Base-by-base conservation (phyloP, 2,329 filamentous ascomycete species). In the Zymoseptoria tritici region DNA sequence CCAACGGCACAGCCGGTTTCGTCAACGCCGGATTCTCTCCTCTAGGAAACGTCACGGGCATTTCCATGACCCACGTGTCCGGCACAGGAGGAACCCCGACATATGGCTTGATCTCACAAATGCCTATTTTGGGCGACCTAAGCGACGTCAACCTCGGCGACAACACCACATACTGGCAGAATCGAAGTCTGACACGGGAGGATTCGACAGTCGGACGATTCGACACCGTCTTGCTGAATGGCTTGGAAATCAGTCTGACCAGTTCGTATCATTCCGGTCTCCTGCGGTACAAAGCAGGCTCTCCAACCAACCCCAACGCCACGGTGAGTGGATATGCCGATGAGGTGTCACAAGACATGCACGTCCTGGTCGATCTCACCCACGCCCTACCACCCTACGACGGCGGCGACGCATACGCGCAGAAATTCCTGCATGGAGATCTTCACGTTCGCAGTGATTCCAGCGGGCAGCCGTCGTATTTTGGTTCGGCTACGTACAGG, bases 311-410 rank as follows among this genome's bases (percentile, higher is more conserved):
- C 7, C 29, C 16, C 49, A 58, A 52, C 50, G 42, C 13, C 19
- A 59, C 29, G 50, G 52, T n/a, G 7, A 46, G 20, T 26, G 19
- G 19, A 7, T 52, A 9, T 21, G 20, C 20, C 9, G 50, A 21
- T 21, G 11, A 21, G 11, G 50, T 20, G 13, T 24, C 50, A 9
- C 29, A 73, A 2, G 73, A 74, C 4, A 75, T 73, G 11, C 75
- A 79, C 29, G 65, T 81, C 5, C 64, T 81, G 2, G 74, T 80
- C 0, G 79, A 81, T 60, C 68, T 79, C 9, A 78, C 80, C 52
- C 82, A 83, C 63, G 76, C 79, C 21, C 71, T 80, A 2, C 79
- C 77, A 2, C 68, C 71, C 0, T 75, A 73, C 8, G 73, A 54
- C 51, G 58, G 57, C 6, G 55, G 64, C 9, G 51, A 62, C n/a